Evolutionary conservation across 164 flowering plant species (phyloP).

Genomic region (Hamamelis virginiana): DNA sequence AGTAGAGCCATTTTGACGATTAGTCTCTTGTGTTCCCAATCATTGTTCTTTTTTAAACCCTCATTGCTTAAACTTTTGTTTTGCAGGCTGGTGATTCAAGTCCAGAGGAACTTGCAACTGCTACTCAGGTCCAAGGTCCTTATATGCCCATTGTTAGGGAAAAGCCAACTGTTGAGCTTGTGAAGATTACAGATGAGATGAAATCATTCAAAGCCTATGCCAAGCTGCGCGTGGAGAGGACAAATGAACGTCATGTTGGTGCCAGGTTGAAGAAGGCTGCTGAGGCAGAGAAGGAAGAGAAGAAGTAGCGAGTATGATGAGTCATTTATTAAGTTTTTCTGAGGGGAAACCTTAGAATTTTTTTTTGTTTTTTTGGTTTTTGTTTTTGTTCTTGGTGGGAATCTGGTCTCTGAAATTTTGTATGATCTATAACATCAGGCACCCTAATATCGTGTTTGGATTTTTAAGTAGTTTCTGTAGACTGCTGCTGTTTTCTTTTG

Average conservation of each 20-base stretch:
- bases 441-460: too few relatives aligned
- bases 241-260: slow-evolving; percentile 42
- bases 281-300: slow-evolving; percentile 66
- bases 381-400: too few relatives aligned
- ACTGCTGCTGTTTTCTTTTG: too few relatives aligned
- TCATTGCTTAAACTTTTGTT: neutral
- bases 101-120: slow-evolving; percentile 40
- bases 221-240: slow-evolving; percentile 51
- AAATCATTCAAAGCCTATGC: slow-evolving; percentile 51
- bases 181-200: slow-evolving; percentile 50
- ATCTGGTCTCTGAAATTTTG: too few relatives aligned
- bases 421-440: too few relatives aligned
- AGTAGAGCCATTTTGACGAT: too few relatives aligned
- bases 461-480: too few relatives aligned
- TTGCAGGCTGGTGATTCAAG: slow-evolving; percentile 44
- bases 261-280: slow-evolving; percentile 54
- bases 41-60: neutral
- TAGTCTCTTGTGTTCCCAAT: neutral
- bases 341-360: too few relatives aligned
- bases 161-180: slow-evolving; percentile 41
- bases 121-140: slow-evolving; percentile 38
- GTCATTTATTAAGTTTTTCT: too few relatives aligned
- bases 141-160: slow-evolving; percentile 42
- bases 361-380: too few relatives aligned
- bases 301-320: slow-evolving; percentile 28